Conservation (phyloP, 2,329 filamentous ascomycete genomes). For the Mollisiaceae sp. region DNA sequence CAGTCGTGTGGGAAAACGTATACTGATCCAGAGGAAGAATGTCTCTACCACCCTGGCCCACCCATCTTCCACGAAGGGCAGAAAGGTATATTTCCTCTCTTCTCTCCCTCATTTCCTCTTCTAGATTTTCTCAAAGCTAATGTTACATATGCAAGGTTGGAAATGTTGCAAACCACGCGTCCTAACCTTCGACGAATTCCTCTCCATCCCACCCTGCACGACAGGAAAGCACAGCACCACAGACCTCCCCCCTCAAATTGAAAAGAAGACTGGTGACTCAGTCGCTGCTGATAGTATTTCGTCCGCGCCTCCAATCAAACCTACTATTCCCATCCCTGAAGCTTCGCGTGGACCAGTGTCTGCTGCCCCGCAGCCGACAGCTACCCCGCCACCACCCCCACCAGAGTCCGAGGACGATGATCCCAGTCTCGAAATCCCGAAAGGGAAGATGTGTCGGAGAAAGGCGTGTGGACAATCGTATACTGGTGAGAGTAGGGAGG, state of each 20-base stretch:
- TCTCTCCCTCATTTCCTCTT: background rate
- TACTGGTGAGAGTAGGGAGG: constrained; percentile 62
- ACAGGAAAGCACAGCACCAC: constrained; percentile 90
- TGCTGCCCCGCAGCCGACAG: constrained; percentile 49
- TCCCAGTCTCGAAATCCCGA: constrained; percentile 71
- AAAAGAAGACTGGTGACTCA: constrained; percentile 58
- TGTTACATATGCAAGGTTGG: constrained; percentile 69
- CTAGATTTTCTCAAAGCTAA: constrained; percentile 4
- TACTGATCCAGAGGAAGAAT: constrained; percentile 80
- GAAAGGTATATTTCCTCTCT: constrained; percentile 71
- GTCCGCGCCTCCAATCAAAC: constrained; percentile 13
- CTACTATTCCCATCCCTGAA: constrained; percentile 45
- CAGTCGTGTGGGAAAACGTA: constrained; percentile 93
- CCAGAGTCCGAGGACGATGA: constrained; percentile 91
- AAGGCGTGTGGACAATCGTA: constrained; percentile 74
- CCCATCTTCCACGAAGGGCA: constrained; percentile 97
- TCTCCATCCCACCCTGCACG: constrained; percentile 89
- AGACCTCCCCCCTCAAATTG: constrained; percentile 68
- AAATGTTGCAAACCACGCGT: constrained; percentile 98
- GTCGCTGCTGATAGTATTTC: constrained; percentile 24
- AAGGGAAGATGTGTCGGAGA: constrained; percentile 77
- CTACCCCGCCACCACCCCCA: constrained; percentile 60
- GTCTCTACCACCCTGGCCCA: constrained; percentile 90
- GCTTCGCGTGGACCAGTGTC: constrained; percentile 51
- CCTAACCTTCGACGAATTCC: constrained; percentile 97